phyloP scores from a whole-genome alignment of 2,329 filamentous ascomycete genomes.

The Beauveria sp. region DNA sequence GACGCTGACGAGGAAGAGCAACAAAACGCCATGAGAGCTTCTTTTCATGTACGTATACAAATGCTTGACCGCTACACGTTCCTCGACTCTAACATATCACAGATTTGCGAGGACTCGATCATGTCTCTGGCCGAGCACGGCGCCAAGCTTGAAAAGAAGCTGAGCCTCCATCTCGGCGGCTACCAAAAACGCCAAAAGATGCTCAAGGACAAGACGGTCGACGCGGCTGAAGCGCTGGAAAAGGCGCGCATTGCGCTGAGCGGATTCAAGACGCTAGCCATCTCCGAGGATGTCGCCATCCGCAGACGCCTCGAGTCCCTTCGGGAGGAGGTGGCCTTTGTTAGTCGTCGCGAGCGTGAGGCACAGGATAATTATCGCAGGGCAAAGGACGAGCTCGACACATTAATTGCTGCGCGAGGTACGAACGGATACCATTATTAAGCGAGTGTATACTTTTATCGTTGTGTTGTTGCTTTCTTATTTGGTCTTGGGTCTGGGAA shows the following conservation, averaged over 20 bases:
- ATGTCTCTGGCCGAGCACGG: conserved; percentile 68
- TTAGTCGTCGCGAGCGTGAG: conserved; percentile 77
- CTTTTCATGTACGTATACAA: conserved; percentile 59
- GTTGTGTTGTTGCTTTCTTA: background rate
- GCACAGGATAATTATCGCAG: conserved; percentile 79
- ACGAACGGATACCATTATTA: conserved; percentile 8
- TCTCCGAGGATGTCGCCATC: conserved; percentile 73
- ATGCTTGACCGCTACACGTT: background rate
- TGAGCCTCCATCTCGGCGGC: conserved; percentile 78
- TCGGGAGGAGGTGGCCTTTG: conserved; percentile 74
- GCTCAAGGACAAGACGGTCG: conserved; percentile 69
- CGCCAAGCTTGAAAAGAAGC: conserved; percentile 88
- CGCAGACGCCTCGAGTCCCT: conserved; percentile 63
- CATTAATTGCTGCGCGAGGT: conserved; percentile 32
- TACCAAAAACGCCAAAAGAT: conserved; percentile 82
- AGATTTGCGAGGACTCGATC: conserved; percentile 67
- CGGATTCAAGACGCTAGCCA: conserved; percentile 66
- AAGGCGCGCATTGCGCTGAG: conserved; percentile 66
- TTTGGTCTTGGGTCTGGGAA: background rate
- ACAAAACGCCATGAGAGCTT: conserved; percentile 53
- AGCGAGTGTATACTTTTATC: background rate
- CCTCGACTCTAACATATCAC: conserved; percentile 15
- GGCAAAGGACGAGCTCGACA: conserved; percentile 69
- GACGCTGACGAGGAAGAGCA: conserved; percentile 68
- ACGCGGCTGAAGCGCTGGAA: conserved; percentile 66